Evolutionary conservation across 2,329 filamentous ascomycete species (phyloP).

Genomic region (Thyridium curvatum): DNA sequence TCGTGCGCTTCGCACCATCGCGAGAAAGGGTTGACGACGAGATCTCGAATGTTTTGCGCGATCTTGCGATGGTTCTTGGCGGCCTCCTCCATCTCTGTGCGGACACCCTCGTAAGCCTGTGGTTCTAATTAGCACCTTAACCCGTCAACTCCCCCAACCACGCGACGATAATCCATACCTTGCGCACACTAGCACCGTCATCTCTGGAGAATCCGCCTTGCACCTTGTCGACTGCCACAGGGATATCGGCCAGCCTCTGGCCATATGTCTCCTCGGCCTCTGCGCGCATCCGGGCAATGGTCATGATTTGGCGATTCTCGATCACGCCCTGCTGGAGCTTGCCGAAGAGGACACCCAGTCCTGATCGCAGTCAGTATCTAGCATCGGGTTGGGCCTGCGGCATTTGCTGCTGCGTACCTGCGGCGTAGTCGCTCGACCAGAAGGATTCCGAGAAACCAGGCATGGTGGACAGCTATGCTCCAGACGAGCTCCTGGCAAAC

Average conservation of each 20-base stretch:
- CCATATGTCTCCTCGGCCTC: constrained; percentile 93
- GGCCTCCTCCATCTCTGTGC: constrained; percentile 86
- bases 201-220: constrained; percentile 80
- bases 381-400: neutral
- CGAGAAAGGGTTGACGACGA: constrained; percentile 90
- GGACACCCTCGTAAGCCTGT: constrained; percentile 89
- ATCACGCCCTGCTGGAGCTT: constrained; percentile 95
- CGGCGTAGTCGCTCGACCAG: constrained; percentile 97
- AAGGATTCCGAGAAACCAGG: constrained; percentile 92
- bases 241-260: constrained; percentile 72
- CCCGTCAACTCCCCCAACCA: neutral
- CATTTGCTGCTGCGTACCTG: constrained; percentile 49
- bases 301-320: constrained; percentile 91
- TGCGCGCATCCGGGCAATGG: constrained; percentile 86
- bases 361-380: constrained; percentile 27
- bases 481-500: too few relatives aligned
- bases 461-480: constrained; percentile 45
- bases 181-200: constrained; percentile 91
- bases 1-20: constrained; percentile 97
- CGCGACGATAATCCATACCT: constrained; percentile 49
- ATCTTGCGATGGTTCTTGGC: constrained; percentile 91
- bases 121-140: neutral
- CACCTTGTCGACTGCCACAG: constrained; percentile 74
- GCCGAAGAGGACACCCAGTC: constrained; percentile 87
- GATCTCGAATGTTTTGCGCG: constrained; percentile 88